Conservation (phyloP, 2,329 filamentous ascomycete species). For the Alternaria sp. region DNA sequence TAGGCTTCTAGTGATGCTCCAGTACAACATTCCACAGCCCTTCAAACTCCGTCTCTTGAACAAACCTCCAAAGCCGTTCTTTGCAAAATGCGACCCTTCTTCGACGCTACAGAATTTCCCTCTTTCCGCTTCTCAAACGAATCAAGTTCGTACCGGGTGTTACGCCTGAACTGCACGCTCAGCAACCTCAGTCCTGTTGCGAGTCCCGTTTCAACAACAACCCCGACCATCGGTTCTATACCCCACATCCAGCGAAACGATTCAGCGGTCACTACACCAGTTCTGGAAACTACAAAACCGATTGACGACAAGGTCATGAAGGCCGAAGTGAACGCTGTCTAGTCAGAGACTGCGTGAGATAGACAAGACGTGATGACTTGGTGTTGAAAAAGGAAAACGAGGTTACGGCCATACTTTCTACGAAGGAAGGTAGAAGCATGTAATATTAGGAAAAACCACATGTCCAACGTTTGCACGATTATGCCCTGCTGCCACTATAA, state of each 20-base stretch:
- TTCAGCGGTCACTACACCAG: neutral
- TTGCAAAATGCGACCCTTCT: conserved; percentile 4
- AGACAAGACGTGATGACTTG: neutral
- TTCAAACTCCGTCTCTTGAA: neutral
- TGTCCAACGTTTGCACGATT: neutral
- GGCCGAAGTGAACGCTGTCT: neutral
- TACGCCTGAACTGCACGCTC: neutral
- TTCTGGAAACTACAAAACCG: neutral
- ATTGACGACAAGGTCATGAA: neutral
- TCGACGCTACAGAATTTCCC: conserved; percentile 18
- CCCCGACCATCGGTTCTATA: neutral
- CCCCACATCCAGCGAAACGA: neutral
- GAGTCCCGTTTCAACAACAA: neutral
- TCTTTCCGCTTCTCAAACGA: neutral
- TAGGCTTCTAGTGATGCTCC: neutral
- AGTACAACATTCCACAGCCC: neutral
- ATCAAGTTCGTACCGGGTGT: neutral
- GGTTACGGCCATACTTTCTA: neutral
- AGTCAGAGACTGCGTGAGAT: neutral
- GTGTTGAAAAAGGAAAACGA: neutral
- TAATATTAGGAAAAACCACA: neutral
- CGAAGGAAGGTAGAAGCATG: neutral
- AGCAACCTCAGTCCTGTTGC: neutral
- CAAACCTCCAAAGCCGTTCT: neutral
- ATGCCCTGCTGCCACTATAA: neutral